A percentile compares a stretch with the other conserved stretches of the same genome.
These are phyloP conservation scores for Corylus americana DNA, from an alignment of 306 rosid genomes.

Conservation along the genomic window DNA sequence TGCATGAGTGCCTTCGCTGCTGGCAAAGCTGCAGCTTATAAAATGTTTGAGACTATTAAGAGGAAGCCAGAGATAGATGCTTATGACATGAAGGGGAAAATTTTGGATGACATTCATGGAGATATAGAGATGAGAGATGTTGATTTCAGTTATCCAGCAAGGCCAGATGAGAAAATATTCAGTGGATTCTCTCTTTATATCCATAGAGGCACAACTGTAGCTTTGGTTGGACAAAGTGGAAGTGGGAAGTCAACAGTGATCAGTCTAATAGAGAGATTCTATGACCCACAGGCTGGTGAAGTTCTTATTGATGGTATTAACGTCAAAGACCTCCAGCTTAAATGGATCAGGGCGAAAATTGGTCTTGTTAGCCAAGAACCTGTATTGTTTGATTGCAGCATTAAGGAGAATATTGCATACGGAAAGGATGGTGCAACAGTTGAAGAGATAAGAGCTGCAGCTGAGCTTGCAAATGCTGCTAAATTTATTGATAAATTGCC, in stretches of 20 bases:
- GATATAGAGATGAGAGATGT: slow-evolving; percentile 70
- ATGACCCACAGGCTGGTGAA: slow-evolving; percentile 80
- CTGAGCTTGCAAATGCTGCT: slow-evolving; percentile 89
- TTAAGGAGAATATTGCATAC: slow-evolving; percentile 80
- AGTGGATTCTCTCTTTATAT: slow-evolving; percentile 68
- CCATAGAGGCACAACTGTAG: slow-evolving; percentile 69
- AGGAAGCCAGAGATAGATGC: slow-evolving; percentile 84
- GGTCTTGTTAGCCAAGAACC: slow-evolving; percentile 98
- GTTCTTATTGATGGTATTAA: slow-evolving; percentile 74
- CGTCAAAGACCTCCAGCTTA: slow-evolving; percentile 76
- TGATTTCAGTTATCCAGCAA: slow-evolving; percentile 78
- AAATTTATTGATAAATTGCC: slow-evolving; percentile 86
- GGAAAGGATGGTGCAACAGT: slow-evolving; percentile 84
- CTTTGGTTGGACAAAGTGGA: slow-evolving; percentile 93
- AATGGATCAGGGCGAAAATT: slow-evolving; percentile 88
- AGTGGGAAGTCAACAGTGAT: slow-evolving; percentile 90
- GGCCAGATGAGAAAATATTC: slow-evolving; percentile 77
- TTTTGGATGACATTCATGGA: slow-evolving; percentile 62
- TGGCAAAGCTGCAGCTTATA: slow-evolving; percentile 91
- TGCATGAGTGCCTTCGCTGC: slow-evolving; percentile 90
- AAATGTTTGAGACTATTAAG: slow-evolving; percentile 80
- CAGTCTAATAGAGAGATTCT: slow-evolving; percentile 86
- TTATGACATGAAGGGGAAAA: slow-evolving; percentile 61
- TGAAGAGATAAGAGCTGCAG: slow-evolving; percentile 71
- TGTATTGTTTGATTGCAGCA: slow-evolving; percentile 76